phyloP scores from a whole-genome alignment of 2,329 filamentous ascomycete species.

The Ceratocystis eucalypticola region DNA sequence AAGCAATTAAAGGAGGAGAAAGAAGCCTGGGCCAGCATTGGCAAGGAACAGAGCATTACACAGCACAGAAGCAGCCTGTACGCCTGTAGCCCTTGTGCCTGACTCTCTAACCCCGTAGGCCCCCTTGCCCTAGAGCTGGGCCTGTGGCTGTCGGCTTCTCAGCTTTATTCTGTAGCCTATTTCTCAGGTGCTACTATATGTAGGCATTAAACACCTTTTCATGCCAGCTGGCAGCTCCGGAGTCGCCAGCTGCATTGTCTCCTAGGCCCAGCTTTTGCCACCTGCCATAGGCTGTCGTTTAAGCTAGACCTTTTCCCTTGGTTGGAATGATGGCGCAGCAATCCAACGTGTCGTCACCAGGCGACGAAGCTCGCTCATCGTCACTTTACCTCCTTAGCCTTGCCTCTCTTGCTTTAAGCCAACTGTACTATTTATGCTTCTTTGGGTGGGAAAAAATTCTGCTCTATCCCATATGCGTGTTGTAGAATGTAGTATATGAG shows the following conservation, averaged over 20 bases:
- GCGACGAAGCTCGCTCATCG: neutral
- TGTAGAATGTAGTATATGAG: too few species aligned
- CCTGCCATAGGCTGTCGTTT: neutral
- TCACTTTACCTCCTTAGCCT: neutral
- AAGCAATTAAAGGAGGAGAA: neutral
- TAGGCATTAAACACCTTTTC: neutral
- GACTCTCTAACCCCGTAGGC: too few species aligned
- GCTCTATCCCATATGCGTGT: too few species aligned
- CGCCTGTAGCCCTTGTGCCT: neutral
- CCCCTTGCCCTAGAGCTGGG: neutral
- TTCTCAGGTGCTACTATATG: too few species aligned
- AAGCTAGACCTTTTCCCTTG: neutral
- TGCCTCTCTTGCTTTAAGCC: too few species aligned
- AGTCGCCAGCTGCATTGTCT: neutral
- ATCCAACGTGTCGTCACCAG: neutral
- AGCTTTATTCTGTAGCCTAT: too few species aligned
- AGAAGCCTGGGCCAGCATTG: neutral
- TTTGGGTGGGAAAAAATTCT: too few species aligned
- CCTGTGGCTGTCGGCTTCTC: neutral
- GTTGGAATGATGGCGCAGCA: slow-evolving; percentile 1
- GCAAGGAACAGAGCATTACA: neutral
- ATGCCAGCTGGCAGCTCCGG: neutral
- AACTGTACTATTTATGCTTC: too few species aligned
- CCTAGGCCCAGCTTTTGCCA: neutral
- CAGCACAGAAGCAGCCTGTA: neutral